Percentiles rank a stretch among this genome's conserved stretches.
These are phyloP conservation scores for Dorcoceras hygrometricum DNA, from an alignment of 257 asterid genomes.

Conservation along the genomic window DNA sequence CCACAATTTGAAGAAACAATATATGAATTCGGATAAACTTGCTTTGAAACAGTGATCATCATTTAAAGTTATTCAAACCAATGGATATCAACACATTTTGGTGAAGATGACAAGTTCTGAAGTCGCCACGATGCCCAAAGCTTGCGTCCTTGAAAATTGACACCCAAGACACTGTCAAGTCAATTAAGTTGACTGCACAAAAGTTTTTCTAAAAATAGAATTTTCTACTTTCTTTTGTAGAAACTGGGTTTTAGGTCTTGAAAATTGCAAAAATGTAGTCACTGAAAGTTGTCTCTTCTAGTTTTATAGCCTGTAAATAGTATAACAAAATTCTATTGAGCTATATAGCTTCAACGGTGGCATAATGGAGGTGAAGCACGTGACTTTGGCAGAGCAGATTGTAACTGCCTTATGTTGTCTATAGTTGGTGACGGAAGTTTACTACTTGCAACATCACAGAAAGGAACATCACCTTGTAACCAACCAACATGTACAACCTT, in stretches of 20 bases:
- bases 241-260: no score
- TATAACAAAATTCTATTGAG: neutral
- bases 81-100: neutral
- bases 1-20: neutral
- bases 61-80: neutral
- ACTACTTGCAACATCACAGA: neutral
- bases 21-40: neutral
- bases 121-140: neutral
- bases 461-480: neutral
- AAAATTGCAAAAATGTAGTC: no score
- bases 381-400: no score
- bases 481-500: neutral
- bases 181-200: neutral
- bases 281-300: no score
- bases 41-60: neutral
- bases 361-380: neutral
- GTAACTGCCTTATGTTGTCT: no score
- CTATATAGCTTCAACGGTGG: neutral
- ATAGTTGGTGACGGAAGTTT: neutral
- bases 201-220: neutral
- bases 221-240: neutral
- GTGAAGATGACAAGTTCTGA: neutral
- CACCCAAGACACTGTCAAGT: neutral
- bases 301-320: no score
- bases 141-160: neutral